Conservation (phyloP, 2,329 filamentous ascomycete species). For the Xylariaceae sp. region DNA sequence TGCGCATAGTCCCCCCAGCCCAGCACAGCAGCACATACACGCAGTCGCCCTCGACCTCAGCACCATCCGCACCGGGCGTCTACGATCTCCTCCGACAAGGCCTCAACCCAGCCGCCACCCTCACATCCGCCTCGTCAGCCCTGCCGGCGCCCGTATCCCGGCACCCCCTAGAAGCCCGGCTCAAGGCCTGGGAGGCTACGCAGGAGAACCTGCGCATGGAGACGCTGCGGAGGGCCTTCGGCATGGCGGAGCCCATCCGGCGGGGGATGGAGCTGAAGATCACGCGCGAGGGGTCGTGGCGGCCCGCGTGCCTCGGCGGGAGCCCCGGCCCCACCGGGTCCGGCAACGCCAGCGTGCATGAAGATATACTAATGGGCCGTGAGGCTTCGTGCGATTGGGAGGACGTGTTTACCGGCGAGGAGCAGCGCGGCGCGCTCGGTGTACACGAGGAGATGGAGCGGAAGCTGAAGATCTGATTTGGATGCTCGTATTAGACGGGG, state of each 20-base stretch:
- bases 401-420: slow-evolving; percentile 82
- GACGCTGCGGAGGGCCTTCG: slow-evolving; percentile 78
- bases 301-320: slow-evolving; percentile 66
- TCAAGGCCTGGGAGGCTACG: slow-evolving; percentile 84
- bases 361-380: slow-evolving; percentile 78
- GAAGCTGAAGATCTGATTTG: slow-evolving; percentile 70
- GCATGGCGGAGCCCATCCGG: slow-evolving; percentile 86
- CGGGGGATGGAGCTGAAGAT: slow-evolving; percentile 95
- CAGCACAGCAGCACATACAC: slow-evolving; percentile 62
- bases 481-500: neutral
- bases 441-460: slow-evolving; percentile 94
- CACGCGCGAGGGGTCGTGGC: slow-evolving; percentile 73
- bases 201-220: slow-evolving; percentile 88
- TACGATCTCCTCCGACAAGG: slow-evolving; percentile 90
- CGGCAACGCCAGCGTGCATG: slow-evolving; percentile 66
- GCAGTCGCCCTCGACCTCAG: slow-evolving; percentile 59
- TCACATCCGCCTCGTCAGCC: slow-evolving; percentile 33
- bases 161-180: slow-evolving; percentile 88
- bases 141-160: slow-evolving; percentile 52
- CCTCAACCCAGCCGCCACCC: slow-evolving; percentile 59
- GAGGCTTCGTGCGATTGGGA: slow-evolving; percentile 84
- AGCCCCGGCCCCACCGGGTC: slow-evolving; percentile 58
- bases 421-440: slow-evolving; percentile 63
- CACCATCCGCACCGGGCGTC: slow-evolving; percentile 86
- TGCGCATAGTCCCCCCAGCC: slow-evolving; percentile 79